A percentile compares a stretch with the other conserved stretches of the same genome.
Evolutionary conservation across 164 flowering plant species (phyloP).

Genomic region (Stephania yunnanensis): DNA sequence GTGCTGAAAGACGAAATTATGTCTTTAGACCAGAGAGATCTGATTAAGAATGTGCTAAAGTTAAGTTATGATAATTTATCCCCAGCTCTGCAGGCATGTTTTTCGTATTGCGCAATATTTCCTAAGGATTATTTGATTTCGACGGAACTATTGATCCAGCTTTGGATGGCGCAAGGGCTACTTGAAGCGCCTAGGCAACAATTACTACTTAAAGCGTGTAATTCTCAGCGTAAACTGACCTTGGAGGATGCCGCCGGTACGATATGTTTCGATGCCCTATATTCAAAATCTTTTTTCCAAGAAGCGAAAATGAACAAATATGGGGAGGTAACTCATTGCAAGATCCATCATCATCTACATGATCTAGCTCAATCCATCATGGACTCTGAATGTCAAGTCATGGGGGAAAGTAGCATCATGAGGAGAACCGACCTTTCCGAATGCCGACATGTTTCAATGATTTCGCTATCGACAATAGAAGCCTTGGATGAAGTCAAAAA

Average conservation of each 20-base stretch:
- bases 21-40: background rate
- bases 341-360: too few species aligned
- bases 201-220: too few species aligned
- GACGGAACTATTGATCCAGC: background rate
- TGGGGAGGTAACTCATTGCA: too few species aligned
- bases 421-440: background rate
- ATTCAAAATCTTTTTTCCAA: too few species aligned
- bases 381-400: too few species aligned
- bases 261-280: background rate
- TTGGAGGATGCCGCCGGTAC: conserved; percentile 4
- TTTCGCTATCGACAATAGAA: too few species aligned
- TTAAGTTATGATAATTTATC: conserved; percentile 2
- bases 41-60: background rate
- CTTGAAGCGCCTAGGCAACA: background rate
- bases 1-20: background rate
- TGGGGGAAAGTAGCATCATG: background rate
- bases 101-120: background rate
- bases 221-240: background rate
- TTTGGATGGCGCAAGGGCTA: conserved; percentile 1
- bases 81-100: background rate
- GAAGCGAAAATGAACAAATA: too few species aligned
- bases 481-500: too few species aligned
- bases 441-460: too few species aligned
- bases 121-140: background rate
- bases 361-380: too few species aligned